Percentiles rank a stretch among this genome's conserved stretches.
These are phyloP conservation scores for Boletus patriciae DNA, from an alignment of 768 basidiomycete genomes.

Conservation along the genomic window DNA sequence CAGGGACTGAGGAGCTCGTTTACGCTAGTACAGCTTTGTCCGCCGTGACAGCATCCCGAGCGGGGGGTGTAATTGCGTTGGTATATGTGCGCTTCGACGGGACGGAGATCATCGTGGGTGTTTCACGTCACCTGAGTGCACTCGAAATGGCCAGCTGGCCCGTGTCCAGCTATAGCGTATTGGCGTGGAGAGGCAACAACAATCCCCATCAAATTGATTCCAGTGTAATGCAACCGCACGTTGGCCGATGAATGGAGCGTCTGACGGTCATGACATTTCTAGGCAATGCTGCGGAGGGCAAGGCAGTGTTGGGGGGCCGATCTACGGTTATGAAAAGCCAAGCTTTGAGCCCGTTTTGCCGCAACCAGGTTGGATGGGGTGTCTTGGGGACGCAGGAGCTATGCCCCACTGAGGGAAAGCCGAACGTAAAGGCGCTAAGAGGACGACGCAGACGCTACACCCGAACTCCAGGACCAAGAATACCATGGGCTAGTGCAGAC, in stretches of 20 bases:
- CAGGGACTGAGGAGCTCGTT: slow-evolving; percentile 23
- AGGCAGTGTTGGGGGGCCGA: slow-evolving; percentile 18
- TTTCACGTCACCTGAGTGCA: slow-evolving; percentile 18
- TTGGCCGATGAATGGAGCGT: slow-evolving; percentile 5
- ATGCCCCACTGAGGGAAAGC: not conserved
- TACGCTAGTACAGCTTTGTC: slow-evolving; percentile 21
- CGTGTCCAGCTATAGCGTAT: slow-evolving; percentile 12
- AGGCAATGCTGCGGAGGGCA: not conserved
- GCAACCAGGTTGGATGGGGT: slow-evolving; percentile 1
- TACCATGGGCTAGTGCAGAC: not conserved
- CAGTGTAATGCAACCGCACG: slow-evolving; percentile 1
- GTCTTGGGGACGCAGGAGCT: not conserved
- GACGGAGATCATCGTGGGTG: slow-evolving; percentile 29
- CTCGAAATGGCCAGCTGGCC: slow-evolving; percentile 17
- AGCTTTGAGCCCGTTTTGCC: not conserved
- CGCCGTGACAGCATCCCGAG: slow-evolving; percentile 32
- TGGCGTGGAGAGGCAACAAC: slow-evolving; percentile 12
- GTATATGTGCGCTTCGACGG: slow-evolving; percentile 20
- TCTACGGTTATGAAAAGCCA: slow-evolving; percentile 2
- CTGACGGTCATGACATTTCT: slow-evolving; percentile 5
- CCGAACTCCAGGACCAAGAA: not conserved
- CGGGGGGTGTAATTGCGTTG: slow-evolving; percentile 9
- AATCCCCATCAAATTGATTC: slow-evolving; percentile 7
- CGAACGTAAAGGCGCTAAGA: slow-evolving; percentile 1
- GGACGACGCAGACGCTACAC: not conserved